Conservation (phyloP, 83 land plant genomes). For the Picea abies region DNA sequence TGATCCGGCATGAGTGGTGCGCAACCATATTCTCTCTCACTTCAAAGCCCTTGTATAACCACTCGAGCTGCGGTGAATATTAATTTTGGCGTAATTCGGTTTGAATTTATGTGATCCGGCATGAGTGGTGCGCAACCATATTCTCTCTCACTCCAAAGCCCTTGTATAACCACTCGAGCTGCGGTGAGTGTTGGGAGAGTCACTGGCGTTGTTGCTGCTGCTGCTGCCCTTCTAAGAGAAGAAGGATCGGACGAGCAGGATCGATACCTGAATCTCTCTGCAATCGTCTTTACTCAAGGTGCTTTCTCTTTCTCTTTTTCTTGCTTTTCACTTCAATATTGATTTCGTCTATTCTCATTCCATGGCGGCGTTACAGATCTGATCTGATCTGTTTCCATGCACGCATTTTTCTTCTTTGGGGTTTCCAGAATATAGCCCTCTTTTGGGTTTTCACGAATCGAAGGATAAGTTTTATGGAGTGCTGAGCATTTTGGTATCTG, state of each 20-base stretch:
- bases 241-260: neutral
- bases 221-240: neutral
- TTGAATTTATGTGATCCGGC: slow-evolving; percentile 6
- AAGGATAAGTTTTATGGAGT: too few relatives aligned
- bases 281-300: neutral
- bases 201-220: too few relatives aligned
- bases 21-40: neutral
- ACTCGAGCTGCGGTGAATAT: too few relatives aligned
- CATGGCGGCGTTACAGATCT: neutral
- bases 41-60: neutral
- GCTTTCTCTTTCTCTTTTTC: neutral
- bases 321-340: neutral
- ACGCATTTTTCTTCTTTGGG: neutral
- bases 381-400: neutral
- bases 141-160: neutral
- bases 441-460: neutral
- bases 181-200: too few relatives aligned
- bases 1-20: neutral
- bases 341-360: neutral
- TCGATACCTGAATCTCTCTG: neutral
- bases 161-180: neutral
- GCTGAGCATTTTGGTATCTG: too few relatives aligned
- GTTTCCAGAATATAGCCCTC: neutral
- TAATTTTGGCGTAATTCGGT: slow-evolving; percentile 3
- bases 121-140: neutral